Evolutionary conservation across 2,329 filamentous ascomycete species (phyloP).

Genomic region (Lachnellula willkommii): DNA sequence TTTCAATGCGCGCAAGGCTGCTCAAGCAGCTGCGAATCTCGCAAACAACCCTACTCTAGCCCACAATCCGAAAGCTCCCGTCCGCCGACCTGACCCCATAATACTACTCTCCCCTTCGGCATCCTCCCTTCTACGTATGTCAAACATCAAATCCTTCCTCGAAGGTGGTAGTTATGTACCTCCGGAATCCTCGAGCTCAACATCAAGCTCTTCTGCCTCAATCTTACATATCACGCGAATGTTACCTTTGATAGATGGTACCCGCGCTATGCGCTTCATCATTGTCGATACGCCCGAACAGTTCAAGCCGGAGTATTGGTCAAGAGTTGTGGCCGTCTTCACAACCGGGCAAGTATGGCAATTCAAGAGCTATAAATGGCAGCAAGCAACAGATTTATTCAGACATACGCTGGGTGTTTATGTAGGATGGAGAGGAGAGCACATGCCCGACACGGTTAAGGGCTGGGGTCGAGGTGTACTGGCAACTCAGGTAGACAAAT

Average conservation of each 20-base stretch:
- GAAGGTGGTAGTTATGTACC: conserved; percentile 77
- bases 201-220: conserved; percentile 61
- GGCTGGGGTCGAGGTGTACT: conserved; percentile 83
- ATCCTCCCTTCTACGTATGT: conserved; percentile 88
- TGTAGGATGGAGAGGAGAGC: conserved; percentile 85
- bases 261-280: conserved; percentile 81
- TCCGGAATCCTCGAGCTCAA: conserved; percentile 56
- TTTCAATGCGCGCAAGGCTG: conserved; percentile 62
- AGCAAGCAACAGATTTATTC: conserved; percentile 81
- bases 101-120: conserved; percentile 95
- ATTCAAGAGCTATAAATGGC: conserved; percentile 98
- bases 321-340: conserved; percentile 89
- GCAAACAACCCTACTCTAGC: conserved; percentile 43
- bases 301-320: conserved; percentile 98
- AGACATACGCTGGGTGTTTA: conserved; percentile 81
- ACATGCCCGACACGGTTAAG: conserved; percentile 69
- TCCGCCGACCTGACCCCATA: conserved; percentile 68
- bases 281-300: conserved; percentile 88
- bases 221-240: conserved; percentile 81
- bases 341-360: conserved; percentile 98
- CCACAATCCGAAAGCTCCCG: conserved; percentile 48
- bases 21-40: conserved; percentile 33
- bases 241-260: conserved; percentile 65
- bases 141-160: conserved; percentile 92
- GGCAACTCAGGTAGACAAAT: conserved; percentile 77